Base-by-base conservation (phyloP, 2,329 filamentous ascomycete genomes). In the Cadophora malorum region DNA sequence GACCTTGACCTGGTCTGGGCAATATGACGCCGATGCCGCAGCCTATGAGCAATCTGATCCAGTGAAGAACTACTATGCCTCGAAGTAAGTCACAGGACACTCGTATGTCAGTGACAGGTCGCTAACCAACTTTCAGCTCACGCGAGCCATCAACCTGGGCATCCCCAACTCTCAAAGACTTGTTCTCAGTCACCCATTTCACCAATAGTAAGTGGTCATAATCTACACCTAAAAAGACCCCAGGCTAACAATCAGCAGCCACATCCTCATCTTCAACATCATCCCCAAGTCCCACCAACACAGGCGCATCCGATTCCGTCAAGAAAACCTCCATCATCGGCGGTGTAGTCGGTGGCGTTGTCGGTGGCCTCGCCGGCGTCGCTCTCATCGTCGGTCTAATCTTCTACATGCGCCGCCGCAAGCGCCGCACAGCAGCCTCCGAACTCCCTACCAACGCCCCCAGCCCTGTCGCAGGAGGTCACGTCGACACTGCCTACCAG, bases 31-130 rank as follows among this genome's bases (percentile, higher is more conserved):
- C 2, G 35, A 58, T 23, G 68, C 71, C 7, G 33, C 53, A 31
- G 58, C 65, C 4, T 72, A 72, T 53, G 67, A 60, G 33, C 65
- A 67, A 35, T 64, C 69, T 7, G 55, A 67, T 47, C 28, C 62
- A 10, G 70, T 72, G 10, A 69, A 71, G 35, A 67, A 41, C n/a
- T 71, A 64, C 61, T 71, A 71, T 56, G 52, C 65, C n/a, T 60
- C 65, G 3, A 65, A 66, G 64, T 66, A 31, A 55, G 65, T 50
- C 1, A 19, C 31, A 8, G 31, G 8, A 21, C 12, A 50, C 50
- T 5, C 19, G 16, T 1, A 10, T 2, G 21, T 49, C 19, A 10
- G 6, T 14, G n/a, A 49, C 21, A 14, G n/a, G 4, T 49, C 45
- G 45, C 45, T 49, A 49, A 49, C 6, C 19, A 21, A 49, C 2